These are phyloP conservation scores for Paramecium pentaurelia DNA, from an alignment of 73 alveolate genomes.

Conservation along the genomic window DNA sequence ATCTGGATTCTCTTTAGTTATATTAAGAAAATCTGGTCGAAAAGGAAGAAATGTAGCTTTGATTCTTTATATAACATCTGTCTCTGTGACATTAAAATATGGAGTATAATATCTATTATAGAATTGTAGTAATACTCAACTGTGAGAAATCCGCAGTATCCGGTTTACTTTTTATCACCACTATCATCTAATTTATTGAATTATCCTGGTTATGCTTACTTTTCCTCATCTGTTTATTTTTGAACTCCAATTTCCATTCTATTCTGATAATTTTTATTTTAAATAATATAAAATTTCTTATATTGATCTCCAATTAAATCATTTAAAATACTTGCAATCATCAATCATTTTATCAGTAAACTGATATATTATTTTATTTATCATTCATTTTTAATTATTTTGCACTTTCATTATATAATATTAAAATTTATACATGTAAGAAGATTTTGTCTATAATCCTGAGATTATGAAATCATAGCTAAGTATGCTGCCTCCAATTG, in stretches of 20 bases:
- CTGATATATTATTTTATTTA: neutral
- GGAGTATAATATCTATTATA: neutral
- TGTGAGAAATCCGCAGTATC: neutral
- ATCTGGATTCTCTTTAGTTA: neutral
- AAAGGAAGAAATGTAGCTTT: conserved; percentile 11
- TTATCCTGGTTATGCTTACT: neutral
- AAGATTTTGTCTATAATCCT: neutral
- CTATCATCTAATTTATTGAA: neutral
- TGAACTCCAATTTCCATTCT: conserved; percentile 19
- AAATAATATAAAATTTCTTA: neutral
- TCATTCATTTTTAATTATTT: neutral
- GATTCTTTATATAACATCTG: neutral
- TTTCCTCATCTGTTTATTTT: neutral
- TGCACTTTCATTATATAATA: neutral
- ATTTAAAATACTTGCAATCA: neutral
- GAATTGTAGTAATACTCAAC: neutral
- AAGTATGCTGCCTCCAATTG: conserved; percentile 24
- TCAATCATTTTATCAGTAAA: neutral
- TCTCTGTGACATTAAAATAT: conserved; percentile 11
- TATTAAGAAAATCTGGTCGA: neutral
- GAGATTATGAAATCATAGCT: neutral
- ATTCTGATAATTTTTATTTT: neutral
- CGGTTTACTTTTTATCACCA: neutral
- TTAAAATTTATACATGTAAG: neutral
- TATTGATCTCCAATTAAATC: neutral